Conservation (phyloP, 2,329 filamentous ascomycete species). For the Fusarium floridanum region DNA sequence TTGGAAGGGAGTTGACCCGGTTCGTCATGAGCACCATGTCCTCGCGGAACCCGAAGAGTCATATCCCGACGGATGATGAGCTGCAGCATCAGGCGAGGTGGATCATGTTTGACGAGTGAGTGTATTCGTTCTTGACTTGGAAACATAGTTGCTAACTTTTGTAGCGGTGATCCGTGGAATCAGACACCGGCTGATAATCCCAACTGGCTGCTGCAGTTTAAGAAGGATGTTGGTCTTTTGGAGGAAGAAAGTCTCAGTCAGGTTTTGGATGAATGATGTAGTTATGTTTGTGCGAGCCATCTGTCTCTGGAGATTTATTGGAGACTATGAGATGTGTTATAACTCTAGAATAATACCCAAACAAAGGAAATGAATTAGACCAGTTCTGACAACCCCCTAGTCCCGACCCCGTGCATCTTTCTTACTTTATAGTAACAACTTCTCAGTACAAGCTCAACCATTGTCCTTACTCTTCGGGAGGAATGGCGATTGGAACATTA, state of each 20-base stretch:
- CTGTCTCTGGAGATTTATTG: background rate
- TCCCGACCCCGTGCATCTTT: background rate
- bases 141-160: background rate
- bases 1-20: conserved; percentile 37
- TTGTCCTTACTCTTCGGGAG: background rate
- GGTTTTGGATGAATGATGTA: background rate
- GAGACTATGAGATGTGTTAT: background rate
- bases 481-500: background rate
- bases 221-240: background rate
- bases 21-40: conserved; percentile 44
- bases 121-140: background rate
- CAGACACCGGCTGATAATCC: conserved; percentile 54
- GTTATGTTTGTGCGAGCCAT: background rate
- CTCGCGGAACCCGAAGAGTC: conserved; percentile 39
- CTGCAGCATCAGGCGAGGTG: conserved; percentile 49
- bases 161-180: conserved; percentile 51
- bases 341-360: background rate
- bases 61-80: conserved; percentile 51
- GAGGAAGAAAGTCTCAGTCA: background rate
- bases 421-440: background rate
- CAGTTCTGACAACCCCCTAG: background rate
- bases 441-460: no score
- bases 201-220: conserved; percentile 43
- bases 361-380: background rate
- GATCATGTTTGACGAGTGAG: conserved; percentile 46